These are phyloP conservation scores for Starmerella sirachaensis DNA, from an alignment of 805 yeast genomes.

Conservation along the genomic window DNA sequence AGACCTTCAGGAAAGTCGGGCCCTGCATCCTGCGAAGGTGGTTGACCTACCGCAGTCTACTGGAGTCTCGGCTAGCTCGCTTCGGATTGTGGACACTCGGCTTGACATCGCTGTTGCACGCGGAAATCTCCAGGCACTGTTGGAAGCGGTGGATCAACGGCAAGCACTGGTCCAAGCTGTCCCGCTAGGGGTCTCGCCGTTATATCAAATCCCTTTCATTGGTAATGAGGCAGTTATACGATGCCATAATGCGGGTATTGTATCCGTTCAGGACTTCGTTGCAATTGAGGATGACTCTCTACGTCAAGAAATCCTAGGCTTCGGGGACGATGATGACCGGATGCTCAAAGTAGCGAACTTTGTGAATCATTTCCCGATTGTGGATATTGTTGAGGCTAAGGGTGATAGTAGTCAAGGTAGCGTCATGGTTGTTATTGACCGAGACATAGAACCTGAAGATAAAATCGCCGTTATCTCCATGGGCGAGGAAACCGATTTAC, in stretches of 20 bases:
- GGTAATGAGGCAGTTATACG: constrained; percentile 37
- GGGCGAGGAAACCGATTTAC: background rate
- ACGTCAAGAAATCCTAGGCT: constrained; percentile 47
- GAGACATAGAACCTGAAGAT: constrained; percentile 59
- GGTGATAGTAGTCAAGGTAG: too few relatives aligned
- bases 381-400: constrained; percentile 53
- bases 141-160: constrained; percentile 71
- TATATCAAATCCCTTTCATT: constrained; percentile 72
- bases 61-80: constrained; percentile 50
- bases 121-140: constrained; percentile 15
- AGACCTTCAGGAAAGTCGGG: constrained; percentile 31
- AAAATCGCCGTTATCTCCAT: constrained; percentile 34
- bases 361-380: constrained; percentile 79
- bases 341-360: constrained; percentile 67
- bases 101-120: constrained; percentile 41
- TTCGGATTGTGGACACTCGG: constrained; percentile 45
- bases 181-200: constrained; percentile 69
- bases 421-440: constrained; percentile 34
- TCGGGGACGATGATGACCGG: constrained; percentile 33
- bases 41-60: constrained; percentile 2
- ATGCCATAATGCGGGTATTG: constrained; percentile 44
- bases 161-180: constrained; percentile 83
- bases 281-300: constrained; percentile 54
- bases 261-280: constrained; percentile 69
- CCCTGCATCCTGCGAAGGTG: background rate